Base-by-base conservation (phyloP, 2,329 filamentous ascomycete species). In the Neophaeococcomyces mojaviensis region DNA sequence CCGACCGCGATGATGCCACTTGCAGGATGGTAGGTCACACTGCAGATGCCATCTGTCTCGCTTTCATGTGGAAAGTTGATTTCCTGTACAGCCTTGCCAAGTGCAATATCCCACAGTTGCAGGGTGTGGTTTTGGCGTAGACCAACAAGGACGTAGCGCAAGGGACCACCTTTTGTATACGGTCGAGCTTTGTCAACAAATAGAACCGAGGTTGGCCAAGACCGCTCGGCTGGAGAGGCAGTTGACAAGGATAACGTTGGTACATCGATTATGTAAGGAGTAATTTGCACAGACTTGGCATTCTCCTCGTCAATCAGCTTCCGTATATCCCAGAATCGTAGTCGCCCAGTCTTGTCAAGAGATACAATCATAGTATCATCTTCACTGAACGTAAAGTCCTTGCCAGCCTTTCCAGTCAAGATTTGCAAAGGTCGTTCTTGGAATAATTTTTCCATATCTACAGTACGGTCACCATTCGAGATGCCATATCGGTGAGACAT, bases 101-200 rank as follows among this genome's bases (percentile, higher is more conserved):
- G 81, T 34, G 86, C 88, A 61, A 98, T 81, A 71, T 98, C 92
- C 94, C 92, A 98, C 36, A 98, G 79, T 72, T 98, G 94, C 51
- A 98, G 79, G 46, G 90, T 94, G 69, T 98, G 92, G 67, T 98
- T 98, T 67, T 98, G 92, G 72, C 97, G 96, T 79, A 97, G 88
- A 59, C 92, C 92, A 52, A 98, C 87, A 63, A 98, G 83, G 71
- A 98, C 84, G 70, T 98, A 98, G 51, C 92, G 82, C 52, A 96
- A 75, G 39, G 94, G 89, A 60, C 86, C 84, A 49, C 86, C 84
- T 69, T 92, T 95, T 69, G 83, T 79, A 67, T 94, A 96, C 37
- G 92, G 88, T 52, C 89, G 86, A 67, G 89, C 81, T 74, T 97
- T 98, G 69, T 98, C 92, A 57, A 98, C 81, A 66, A 98, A 84